Evolutionary conservation across 2,329 filamentous ascomycete genomes (phyloP).

Genomic region (Scytalidium lignicola): DNA sequence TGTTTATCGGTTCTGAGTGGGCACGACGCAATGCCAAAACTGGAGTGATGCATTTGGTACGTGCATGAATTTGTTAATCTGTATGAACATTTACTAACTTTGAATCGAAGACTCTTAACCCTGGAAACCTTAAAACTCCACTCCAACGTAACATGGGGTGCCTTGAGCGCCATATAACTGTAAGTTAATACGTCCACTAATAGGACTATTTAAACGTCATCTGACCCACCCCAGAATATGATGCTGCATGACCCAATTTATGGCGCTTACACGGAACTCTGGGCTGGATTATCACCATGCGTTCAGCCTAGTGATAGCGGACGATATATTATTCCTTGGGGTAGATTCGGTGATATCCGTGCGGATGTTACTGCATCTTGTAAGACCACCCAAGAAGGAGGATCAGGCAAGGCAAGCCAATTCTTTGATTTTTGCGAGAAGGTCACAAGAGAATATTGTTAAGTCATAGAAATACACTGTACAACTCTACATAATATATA

Average conservation of each 20-base stretch:
- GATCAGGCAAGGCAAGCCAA: constrained; percentile 13
- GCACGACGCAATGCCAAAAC: not conserved
- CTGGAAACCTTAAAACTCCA: not conserved
- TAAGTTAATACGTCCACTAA: not conserved
- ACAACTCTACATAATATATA: too few relatives aligned
- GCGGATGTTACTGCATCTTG: constrained; percentile 14
- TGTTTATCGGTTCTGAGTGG: constrained; percentile 12
- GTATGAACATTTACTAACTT: not conserved
- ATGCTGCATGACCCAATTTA: constrained; percentile 8
- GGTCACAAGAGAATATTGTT: constrained; percentile 4
- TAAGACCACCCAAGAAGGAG: constrained; percentile 14
- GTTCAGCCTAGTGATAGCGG: constrained; percentile 12
- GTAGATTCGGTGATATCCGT: constrained; percentile 27
- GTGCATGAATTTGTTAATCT: not conserved
- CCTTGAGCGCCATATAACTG: not conserved
- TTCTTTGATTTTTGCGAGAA: constrained; percentile 21
- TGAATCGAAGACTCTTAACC: not conserved
- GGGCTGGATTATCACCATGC: constrained; percentile 6
- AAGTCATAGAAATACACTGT: not conserved
- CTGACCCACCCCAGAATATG: not conserved
- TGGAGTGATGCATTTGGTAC: constrained; percentile 9
- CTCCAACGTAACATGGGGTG: not conserved
- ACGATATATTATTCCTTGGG: constrained; percentile 19
- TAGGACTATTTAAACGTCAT: not conserved
- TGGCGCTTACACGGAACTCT: constrained; percentile 11